Percentiles rank a stretch among this genome's conserved stretches.
Evolutionary conservation across 495 filamentous ascomycete genomes (phyloP).

Genomic region (Penicillium turbatum): DNA sequence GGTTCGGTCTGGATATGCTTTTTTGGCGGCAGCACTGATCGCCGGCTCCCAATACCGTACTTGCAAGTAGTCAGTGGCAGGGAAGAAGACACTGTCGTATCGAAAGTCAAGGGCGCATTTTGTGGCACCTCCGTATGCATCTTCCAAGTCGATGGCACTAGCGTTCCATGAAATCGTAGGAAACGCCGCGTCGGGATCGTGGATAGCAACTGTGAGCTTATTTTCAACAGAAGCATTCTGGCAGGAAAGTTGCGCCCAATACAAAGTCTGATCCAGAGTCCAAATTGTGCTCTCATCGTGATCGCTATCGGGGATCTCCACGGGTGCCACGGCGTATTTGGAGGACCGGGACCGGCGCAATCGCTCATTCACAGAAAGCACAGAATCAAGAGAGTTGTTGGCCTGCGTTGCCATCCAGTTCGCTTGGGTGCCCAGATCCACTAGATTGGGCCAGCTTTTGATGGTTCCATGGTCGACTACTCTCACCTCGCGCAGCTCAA

Average conservation of each 20-base stretch:
- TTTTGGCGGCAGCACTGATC: constrained; percentile 9
- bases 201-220: constrained; percentile 22
- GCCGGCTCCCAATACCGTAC: constrained; percentile 42
- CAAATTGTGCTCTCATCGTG: constrained; percentile 28
- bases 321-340: constrained; percentile 34
- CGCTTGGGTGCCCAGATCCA: constrained; percentile 30
- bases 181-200: constrained; percentile 14
- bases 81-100: constrained; percentile 33
- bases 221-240: constrained; percentile 20
- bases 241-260: constrained; percentile 35
- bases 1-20: constrained; percentile 11
- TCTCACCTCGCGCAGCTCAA: constrained; percentile 34
- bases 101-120: constrained; percentile 32
- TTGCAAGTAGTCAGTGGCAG: constrained; percentile 33
- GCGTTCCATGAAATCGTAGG: constrained; percentile 32
- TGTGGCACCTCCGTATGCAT: constrained; percentile 11
- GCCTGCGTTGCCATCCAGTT: constrained; percentile 36
- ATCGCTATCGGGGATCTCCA: constrained; percentile 30
- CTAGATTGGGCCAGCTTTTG: constrained; percentile 34
- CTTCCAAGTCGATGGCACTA: constrained; percentile 21
- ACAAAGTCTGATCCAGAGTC: constrained; percentile 37
- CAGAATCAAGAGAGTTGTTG: constrained; percentile 24
- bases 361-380: constrained; percentile 15
- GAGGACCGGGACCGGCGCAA: constrained; percentile 29
- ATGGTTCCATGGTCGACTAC: constrained; percentile 22